Evolutionary conservation across 1,284 basidiomycete genomes (phyloP), one percentile per base, ranked within the genome.

Genomic region (Heliocybe sulcata): DNA sequence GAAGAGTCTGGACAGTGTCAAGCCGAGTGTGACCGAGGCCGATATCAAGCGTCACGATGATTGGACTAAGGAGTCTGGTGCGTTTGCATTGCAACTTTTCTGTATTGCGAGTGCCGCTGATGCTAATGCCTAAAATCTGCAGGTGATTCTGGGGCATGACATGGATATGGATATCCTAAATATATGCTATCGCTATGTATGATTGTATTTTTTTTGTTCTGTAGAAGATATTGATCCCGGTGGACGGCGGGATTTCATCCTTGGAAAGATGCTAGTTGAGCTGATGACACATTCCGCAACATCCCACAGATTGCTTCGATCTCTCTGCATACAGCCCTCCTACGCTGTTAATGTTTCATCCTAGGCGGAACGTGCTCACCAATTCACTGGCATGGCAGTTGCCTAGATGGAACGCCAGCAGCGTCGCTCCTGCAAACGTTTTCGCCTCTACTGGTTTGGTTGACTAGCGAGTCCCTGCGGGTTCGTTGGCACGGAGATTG

Each of bases 31-130:
- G 45, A 90, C 87, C 1, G 82, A 85, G 58, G 82, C 87, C 14
- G 96, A 99, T 74, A 94, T 97, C 64, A 84, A 82, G 73, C 87
- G 83, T 66, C 94, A 98, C 67, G 87, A 94, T 11, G 83, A 90
- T 45, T 99, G 97, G 84, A 98, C 95, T 49, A 86, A 83, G 67
- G 94, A 98, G 65, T 49, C 47, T 3, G 47, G 47, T 49, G 47
- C 22, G 47, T 49, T n/a, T 20, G 12, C 6, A 8, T 42, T 16
- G 6, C 8, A 42, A 16, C 8, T 42, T 16, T 42, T n/a, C 38
- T n/a, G 38, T 4, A 16, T 42, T 6, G 38, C 38, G 12, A 16
- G 38, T 8, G 38, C 16, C 29, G 16, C 38, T 42, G 38, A 42
- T 42, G 12, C n/a, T n/a, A 4, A 4, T n/a, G 38, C 38, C n/a